Base-by-base conservation (phyloP, 2,329 filamentous ascomycete species). In the Cryphonectria carpinicola region DNA sequence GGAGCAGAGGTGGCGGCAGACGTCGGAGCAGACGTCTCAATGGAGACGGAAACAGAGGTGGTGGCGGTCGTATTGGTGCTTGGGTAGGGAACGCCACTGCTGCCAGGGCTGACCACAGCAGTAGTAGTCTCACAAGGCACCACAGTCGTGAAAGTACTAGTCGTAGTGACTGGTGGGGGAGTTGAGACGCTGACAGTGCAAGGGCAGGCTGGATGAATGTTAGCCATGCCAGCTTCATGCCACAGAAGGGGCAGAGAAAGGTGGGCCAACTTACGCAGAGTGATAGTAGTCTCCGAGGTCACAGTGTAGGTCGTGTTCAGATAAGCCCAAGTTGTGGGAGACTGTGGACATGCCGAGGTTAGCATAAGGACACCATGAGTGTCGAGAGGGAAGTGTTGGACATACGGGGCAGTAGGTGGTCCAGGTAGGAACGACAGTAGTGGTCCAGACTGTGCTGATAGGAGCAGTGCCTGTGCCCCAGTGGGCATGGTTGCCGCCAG, bases 361-460 rank as follows among this genome's bases (percentile, higher is more conserved):
- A 54, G 62, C 7, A 64, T 8, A 35, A 37, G 25, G 2, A 13
- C 19, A 56, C 46, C 32, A 17, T 14, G 43, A 64, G 39, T 4
- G 11, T 58, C 17, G 13, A 41, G 22, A 37, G 17, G 17, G 13
- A 41, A 66, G n/a, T n/a, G 46, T 37, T 54, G 39, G 60, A 79
- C 80, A 75, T 79, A 84, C 82, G 22, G 84, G 83, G 74, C 84
- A 85, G 77, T 80, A 82, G 60, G 82, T 82, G 52, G 81, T 80
- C 74, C 80, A 83, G 70, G 78, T 76, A 14, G 79, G 80, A 65
- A 79, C 77, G 67, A 80, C 73, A 67, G 82, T 63, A n/a, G 82
- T 83, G 35, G 81, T 81, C 72, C 76, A 78, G 68, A 74, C 74
- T 13, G 75, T 77, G 68, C 69, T 74, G 68, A 74, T 41, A 25